These are phyloP conservation scores for Zygosaccharomyces bisporus DNA, from an alignment of 805 yeast genomes.

Conservation along the genomic window DNA sequence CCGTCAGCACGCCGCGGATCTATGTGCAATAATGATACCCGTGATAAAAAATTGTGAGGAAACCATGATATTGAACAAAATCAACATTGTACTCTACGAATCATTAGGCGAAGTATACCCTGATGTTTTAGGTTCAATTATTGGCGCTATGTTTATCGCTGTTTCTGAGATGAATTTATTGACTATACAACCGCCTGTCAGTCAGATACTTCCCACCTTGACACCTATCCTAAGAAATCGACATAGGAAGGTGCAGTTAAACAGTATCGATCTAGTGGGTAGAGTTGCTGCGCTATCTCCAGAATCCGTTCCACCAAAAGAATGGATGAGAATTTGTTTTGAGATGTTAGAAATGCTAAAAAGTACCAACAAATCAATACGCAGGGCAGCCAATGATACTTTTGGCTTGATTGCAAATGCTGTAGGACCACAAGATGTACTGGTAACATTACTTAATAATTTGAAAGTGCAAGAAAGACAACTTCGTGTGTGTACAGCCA, in stretches of 20 bases:
- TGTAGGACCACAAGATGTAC: slow-evolving; percentile 93
- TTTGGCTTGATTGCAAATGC: slow-evolving; percentile 90
- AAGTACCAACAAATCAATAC: slow-evolving; percentile 68
- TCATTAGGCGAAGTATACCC: slow-evolving; percentile 94
- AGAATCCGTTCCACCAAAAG: slow-evolving; percentile 81
- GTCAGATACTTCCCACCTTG: slow-evolving; percentile 78
- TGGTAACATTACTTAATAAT: slow-evolving; percentile 78
- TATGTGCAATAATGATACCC: slow-evolving; percentile 63
- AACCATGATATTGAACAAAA: slow-evolving; percentile 56
- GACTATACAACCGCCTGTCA: slow-evolving; percentile 71
- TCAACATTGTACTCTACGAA: slow-evolving; percentile 78
- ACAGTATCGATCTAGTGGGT: slow-evolving; percentile 75
- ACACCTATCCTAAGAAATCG: slow-evolving; percentile 89
- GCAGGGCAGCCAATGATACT: slow-evolving; percentile 82
- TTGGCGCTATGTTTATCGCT: slow-evolving; percentile 65
- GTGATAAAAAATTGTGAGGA: slow-evolving; percentile 64
- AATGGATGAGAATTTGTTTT: slow-evolving; percentile 96
- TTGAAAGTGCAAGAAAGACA: slow-evolving; percentile 93
- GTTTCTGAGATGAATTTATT: slow-evolving; percentile 57
- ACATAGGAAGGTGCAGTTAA: slow-evolving; percentile 87
- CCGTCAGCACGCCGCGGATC: slow-evolving; percentile 80
- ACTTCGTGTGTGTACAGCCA: slow-evolving; percentile 93
- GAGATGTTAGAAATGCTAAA: slow-evolving; percentile 86
- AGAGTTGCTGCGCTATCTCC: slow-evolving; percentile 75
- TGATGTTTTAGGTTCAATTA: slow-evolving; percentile 82